Conservation (phyloP, 306 rosid genomes). For the Cucumis cinereus region DNA sequence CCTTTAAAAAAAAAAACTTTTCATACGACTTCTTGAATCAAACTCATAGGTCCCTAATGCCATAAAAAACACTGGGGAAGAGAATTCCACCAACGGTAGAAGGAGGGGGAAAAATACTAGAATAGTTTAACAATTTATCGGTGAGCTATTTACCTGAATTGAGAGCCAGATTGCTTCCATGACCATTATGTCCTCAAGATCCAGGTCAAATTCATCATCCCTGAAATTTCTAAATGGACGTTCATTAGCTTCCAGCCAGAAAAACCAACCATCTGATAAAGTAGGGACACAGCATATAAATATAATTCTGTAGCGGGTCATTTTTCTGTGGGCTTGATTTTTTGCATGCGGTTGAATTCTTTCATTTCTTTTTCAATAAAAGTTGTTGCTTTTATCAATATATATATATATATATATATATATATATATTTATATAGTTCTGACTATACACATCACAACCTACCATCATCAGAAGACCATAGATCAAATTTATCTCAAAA, state of each 20-base stretch:
- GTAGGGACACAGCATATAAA: not conserved
- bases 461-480: not conserved
- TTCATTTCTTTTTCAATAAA: too few relatives aligned
- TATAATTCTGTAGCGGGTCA: not conserved
- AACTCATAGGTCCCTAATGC: not conserved
- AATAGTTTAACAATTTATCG: not conserved
- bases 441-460: not conserved
- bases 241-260: not conserved
- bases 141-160: constrained; percentile 48
- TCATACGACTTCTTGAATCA: not conserved
- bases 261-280: not conserved
- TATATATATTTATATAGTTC: not conserved
- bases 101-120: not conserved
- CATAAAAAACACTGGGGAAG: not conserved
- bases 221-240: constrained; percentile 28
- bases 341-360: too few relatives aligned
- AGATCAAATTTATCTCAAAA: not conserved
- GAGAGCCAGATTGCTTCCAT: constrained; percentile 99
- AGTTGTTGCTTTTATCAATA: too few relatives aligned
- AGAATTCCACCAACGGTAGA: not conserved
- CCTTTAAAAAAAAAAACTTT: not conserved
- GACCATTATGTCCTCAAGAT: constrained; percentile 97
- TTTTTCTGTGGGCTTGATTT: too few relatives aligned
- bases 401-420: not conserved
- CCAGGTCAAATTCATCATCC: constrained; percentile 83